Evolutionary conservation across 495 filamentous ascomycete genomes (phyloP).

Genomic region (Penicillium arizonense): DNA sequence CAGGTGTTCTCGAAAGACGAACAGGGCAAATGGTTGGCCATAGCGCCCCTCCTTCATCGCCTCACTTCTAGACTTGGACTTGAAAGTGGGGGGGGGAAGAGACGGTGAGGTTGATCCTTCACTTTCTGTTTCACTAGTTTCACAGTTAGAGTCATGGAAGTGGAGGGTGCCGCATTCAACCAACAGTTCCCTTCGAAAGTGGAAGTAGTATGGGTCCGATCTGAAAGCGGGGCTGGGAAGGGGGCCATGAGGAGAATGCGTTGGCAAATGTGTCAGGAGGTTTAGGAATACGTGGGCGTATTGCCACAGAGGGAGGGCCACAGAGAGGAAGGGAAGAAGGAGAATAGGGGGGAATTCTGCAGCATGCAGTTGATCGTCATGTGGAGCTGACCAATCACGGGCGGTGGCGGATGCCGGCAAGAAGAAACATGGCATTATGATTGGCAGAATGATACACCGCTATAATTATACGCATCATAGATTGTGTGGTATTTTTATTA

Average conservation of each 20-base stretch:
- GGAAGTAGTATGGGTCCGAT: neutral
- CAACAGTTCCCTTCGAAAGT: neutral
- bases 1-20: constrained; percentile 2
- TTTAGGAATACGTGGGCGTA: constrained; percentile 7
- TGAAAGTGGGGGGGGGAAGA: too few species aligned
- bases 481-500: neutral
- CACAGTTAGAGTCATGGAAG: too few species aligned
- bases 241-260: neutral
- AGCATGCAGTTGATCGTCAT: constrained; percentile 5
- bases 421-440: neutral
- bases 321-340: neutral
- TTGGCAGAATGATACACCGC: constrained; percentile 1
- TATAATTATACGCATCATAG: constrained; percentile 4
- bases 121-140: too few species aligned
- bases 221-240: constrained; percentile 5
- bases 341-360: neutral
- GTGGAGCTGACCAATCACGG: constrained; percentile 1
- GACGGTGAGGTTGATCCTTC: too few species aligned
- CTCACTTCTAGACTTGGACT: constrained; percentile 2
- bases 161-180: neutral
- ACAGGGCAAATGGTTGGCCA: constrained; percentile 10
- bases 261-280: constrained; percentile 11
- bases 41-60: constrained; percentile 10
- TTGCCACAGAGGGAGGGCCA: constrained; percentile 4
- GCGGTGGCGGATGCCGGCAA: constrained; percentile 7